Percentiles rank a stretch among this genome's conserved stretches.
Conservation (phyloP, 2,329 filamentous ascomycete species). For the Microsporum ferrugineum region DNA sequence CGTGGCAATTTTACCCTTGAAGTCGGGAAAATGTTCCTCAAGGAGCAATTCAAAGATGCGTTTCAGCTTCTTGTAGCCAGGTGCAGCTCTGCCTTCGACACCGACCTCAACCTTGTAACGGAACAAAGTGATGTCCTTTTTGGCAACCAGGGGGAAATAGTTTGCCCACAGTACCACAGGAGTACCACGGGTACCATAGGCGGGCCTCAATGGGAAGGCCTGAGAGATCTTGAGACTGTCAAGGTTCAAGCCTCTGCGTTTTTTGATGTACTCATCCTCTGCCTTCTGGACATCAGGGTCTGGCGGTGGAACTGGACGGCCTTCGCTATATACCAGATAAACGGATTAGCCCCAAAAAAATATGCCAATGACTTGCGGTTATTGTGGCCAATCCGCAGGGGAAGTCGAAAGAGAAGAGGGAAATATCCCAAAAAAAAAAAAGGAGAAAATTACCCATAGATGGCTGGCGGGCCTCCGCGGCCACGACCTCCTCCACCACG, state of each 20-base stretch:
- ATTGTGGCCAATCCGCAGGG: background rate
- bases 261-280: slow-evolving; percentile 20
- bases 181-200: slow-evolving; percentile 27
- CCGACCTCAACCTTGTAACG: slow-evolving; percentile 32
- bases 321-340: background rate
- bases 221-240: slow-evolving; percentile 10
- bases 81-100: slow-evolving; percentile 18
- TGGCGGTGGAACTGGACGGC: slow-evolving; percentile 13
- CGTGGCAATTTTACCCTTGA: slow-evolving; percentile 25
- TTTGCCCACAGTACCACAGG: slow-evolving; percentile 29
- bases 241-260: slow-evolving; percentile 12
- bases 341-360: background rate
- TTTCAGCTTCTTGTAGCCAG: slow-evolving; percentile 30
- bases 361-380: background rate
- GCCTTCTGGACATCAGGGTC: slow-evolving; percentile 19
- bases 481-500: slow-evolving; percentile 22
- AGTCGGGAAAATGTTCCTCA: slow-evolving; percentile 25
- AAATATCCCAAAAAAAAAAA: slow-evolving; percentile 19
- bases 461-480: slow-evolving; percentile 13
- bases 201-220: slow-evolving; percentile 27
- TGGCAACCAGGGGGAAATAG: slow-evolving; percentile 29
- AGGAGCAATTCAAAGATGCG: slow-evolving; percentile 40
- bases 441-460: background rate
- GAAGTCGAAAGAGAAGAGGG: slow-evolving; percentile 10
- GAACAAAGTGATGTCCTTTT: slow-evolving; percentile 26